Conservation (phyloP, 192 early-diverging fungal genomes). For the Coemansia sp. region DNA sequence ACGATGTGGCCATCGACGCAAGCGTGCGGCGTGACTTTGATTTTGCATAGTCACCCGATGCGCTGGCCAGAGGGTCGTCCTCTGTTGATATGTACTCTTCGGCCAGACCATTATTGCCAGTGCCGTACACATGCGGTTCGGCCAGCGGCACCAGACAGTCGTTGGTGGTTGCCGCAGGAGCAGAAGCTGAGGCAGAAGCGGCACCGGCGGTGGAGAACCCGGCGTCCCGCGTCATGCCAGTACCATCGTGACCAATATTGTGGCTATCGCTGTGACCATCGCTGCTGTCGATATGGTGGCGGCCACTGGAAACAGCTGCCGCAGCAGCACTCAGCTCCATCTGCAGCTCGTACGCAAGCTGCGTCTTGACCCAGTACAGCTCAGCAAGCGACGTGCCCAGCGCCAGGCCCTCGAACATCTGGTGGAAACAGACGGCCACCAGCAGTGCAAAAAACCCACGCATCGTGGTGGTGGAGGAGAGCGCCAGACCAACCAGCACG, state of each 20-base stretch:
- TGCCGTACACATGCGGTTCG: too few relatives aligned
- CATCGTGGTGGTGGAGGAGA: slow-evolving; percentile 26
- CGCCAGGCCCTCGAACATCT: slow-evolving; percentile 76
- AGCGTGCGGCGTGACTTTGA: slow-evolving; percentile 39
- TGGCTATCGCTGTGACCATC: not conserved
- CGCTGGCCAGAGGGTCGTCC: slow-evolving; percentile 9
- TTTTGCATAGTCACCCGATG: not conserved
- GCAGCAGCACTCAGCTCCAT: not conserved
- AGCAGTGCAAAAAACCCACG: slow-evolving; percentile 61
- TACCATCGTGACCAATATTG: not conserved
- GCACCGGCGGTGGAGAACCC: not conserved
- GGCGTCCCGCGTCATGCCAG: not conserved
- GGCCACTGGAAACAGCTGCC: too few relatives aligned
- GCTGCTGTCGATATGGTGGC: not conserved
- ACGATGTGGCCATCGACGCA: slow-evolving; percentile 47
- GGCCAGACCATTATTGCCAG: too few relatives aligned
- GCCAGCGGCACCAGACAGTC: too few relatives aligned
- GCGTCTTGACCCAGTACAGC: slow-evolving; percentile 54
- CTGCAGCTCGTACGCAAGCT: slow-evolving; percentile 11
- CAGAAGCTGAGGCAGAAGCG: too few relatives aligned
- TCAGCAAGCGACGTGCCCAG: slow-evolving; percentile 70
- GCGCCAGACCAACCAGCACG: slow-evolving; percentile 70
- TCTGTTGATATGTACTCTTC: not conserved
- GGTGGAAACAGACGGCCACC: slow-evolving; percentile 68
- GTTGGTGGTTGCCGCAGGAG: too few relatives aligned